A percentile compares a stretch with the other conserved stretches of the same genome.
phyloP scores from a whole-genome alignment of 352 stramenopile species.

The Globisporangium spinosum region DNA sequence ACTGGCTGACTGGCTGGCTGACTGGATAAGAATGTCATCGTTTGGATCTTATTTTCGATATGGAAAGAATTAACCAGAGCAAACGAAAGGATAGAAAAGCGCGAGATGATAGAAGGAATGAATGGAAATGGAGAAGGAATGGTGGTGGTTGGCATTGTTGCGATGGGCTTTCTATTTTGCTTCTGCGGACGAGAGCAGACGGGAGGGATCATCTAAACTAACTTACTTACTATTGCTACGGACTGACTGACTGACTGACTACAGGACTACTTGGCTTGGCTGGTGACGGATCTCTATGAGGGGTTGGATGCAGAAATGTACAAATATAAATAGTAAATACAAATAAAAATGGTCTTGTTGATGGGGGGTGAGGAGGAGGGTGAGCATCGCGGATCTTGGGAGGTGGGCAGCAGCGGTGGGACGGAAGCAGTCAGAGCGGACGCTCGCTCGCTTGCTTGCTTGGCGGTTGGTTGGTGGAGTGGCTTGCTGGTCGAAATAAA shows the following conservation, averaged over 20 bases:
- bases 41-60: neutral
- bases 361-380: neutral
- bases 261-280: neutral
- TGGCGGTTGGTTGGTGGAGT: neutral
- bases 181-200: neutral
- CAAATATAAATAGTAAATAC: conserved; percentile 16
- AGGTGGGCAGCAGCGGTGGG: too few species aligned
- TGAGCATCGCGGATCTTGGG: neutral
- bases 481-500: neutral
- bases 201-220: neutral
- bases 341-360: neutral
- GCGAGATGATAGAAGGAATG: neutral
- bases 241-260: neutral
- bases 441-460: too few species aligned
- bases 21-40: neutral
- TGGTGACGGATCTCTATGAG: neutral
- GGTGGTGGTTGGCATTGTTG: neutral
- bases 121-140: too few species aligned
- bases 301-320: conserved; percentile 8
- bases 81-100: too few species aligned
- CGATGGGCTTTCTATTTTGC: neutral
- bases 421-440: too few species aligned
- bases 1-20: neutral
- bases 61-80: neutral
- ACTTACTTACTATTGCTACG: neutral